Percentiles rank a stretch among this genome's conserved stretches.
phyloP scores from a whole-genome alignment of 805 yeast genomes.

The Ogataea parapolymorpha region DNA sequence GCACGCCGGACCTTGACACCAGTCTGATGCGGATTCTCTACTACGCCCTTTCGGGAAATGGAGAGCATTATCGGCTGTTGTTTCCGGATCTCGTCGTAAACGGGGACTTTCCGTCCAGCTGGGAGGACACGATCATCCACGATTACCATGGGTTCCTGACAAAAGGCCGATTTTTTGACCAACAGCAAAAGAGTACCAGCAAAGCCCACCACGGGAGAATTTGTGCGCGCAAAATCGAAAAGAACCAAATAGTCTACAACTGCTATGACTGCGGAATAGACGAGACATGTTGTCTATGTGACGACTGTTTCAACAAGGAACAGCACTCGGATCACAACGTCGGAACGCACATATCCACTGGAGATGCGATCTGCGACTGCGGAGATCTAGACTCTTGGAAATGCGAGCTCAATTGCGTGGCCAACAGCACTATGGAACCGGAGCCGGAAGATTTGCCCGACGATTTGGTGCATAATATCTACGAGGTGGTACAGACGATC shows the following conservation, averaged over 20 bases:
- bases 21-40: conserved; percentile 17
- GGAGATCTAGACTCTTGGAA: conserved; percentile 70
- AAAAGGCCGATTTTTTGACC: conserved; percentile 22
- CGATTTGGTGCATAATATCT: conserved; percentile 21
- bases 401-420: conserved; percentile 45
- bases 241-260: conserved; percentile 65
- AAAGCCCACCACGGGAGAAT: conserved; percentile 55
- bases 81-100: conserved; percentile 18
- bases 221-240: conserved; percentile 61
- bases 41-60: conserved; percentile 16
- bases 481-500: conserved; percentile 28
- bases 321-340: conserved; percentile 71
- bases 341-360: conserved; percentile 45
- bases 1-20: conserved; percentile 18
- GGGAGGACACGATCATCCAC: conserved; percentile 22
- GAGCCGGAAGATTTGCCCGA: conserved; percentile 19
- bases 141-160: conserved; percentile 8
- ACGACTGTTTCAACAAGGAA: conserved; percentile 63
- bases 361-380: conserved; percentile 68
- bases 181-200: conserved; percentile 17
- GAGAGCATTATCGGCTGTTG: conserved; percentile 12
- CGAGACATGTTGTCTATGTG: conserved; percentile 74
- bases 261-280: conserved; percentile 77
- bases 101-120: conserved; percentile 23
- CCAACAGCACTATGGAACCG: conserved; percentile 16